Conservation (phyloP, 2,329 filamentous ascomycete species). For the Dendrostoma leiphaemia region DNA sequence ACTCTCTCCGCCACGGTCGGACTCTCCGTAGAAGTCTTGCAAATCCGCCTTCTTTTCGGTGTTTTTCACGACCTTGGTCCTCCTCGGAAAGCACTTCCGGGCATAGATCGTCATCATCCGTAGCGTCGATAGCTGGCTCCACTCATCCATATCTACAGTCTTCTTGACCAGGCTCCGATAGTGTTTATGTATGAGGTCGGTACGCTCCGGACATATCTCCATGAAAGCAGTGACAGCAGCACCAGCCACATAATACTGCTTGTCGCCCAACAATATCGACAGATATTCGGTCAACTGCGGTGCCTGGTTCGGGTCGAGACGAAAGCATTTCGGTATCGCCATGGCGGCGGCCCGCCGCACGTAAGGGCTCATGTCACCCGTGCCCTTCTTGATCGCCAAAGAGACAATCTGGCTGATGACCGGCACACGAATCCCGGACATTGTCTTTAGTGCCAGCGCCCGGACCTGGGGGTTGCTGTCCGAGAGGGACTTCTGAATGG, state of each 20-base stretch:
- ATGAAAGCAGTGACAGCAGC: conserved; percentile 87
- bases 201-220: conserved; percentile 81
- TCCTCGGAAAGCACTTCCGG: conserved; percentile 79
- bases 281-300: conserved; percentile 85
- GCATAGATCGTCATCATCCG: conserved; percentile 81
- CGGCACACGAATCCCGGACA: conserved; percentile 95
- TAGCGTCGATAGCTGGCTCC: conserved; percentile 85
- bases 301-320: conserved; percentile 79
- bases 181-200: conserved; percentile 88
- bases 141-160: conserved; percentile 98
- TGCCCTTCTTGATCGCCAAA: conserved; percentile 90
- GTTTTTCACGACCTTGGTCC: conserved; percentile 55
- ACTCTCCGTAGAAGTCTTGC: conserved; percentile 81
- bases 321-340: conserved; percentile 94
- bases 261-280: conserved; percentile 75
- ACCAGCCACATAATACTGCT: conserved; percentile 94
- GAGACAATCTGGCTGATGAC: conserved; percentile 98
- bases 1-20: conserved; percentile 40
- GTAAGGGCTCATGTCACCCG: conserved; percentile 89
- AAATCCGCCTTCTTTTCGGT: conserved; percentile 41
- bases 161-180: conserved; percentile 85
- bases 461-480: conserved; percentile 89
- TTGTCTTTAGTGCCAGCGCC: conserved; percentile 88
- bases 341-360: conserved; percentile 91
- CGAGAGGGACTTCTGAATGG: conserved; percentile 95